Percentiles rank a stretch among this genome's conserved stretches.
Conservation (phyloP, 768 basidiomycete genomes). For the Naganishia vishniacii region DNA sequence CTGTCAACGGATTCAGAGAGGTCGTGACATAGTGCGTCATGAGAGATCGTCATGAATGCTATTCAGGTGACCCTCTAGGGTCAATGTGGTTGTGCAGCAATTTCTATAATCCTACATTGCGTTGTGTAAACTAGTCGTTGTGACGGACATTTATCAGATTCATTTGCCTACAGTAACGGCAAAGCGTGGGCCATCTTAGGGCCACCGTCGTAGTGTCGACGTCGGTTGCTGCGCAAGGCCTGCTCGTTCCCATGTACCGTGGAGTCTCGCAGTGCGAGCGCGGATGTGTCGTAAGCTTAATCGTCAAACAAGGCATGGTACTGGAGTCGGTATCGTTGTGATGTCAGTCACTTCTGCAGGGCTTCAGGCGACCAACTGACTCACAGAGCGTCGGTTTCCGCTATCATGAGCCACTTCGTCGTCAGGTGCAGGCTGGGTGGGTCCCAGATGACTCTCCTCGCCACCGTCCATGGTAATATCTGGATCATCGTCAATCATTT, state of each 20-base stretch:
- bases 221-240: no score
- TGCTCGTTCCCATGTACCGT: no score
- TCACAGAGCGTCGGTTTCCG: neutral
- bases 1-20: constrained; percentile 11
- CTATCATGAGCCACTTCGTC: neutral
- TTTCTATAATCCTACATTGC: constrained; percentile 1
- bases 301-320: constrained; percentile 1
- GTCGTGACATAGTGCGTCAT: neutral
- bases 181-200: neutral
- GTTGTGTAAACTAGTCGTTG: constrained; percentile 4
- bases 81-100: neutral
- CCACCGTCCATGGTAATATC: constrained; percentile 30
- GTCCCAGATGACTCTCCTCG: constrained; percentile 10
- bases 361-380: no score
- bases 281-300: no score
- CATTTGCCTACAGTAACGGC: neutral
- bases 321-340: neutral
- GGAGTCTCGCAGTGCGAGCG: no score
- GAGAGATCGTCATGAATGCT: neutral
- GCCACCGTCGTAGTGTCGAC: no score
- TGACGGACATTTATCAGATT: constrained; percentile 17
- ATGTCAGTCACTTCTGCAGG: neutral
- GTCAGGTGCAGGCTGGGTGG: constrained; percentile 1
- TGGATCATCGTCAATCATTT: constrained; percentile 32
- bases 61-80: neutral